These are phyloP conservation scores for Dendrocalamus latiflorus DNA, from an alignment of 202 grass and related monocot genomes.

Conservation along the genomic window DNA sequence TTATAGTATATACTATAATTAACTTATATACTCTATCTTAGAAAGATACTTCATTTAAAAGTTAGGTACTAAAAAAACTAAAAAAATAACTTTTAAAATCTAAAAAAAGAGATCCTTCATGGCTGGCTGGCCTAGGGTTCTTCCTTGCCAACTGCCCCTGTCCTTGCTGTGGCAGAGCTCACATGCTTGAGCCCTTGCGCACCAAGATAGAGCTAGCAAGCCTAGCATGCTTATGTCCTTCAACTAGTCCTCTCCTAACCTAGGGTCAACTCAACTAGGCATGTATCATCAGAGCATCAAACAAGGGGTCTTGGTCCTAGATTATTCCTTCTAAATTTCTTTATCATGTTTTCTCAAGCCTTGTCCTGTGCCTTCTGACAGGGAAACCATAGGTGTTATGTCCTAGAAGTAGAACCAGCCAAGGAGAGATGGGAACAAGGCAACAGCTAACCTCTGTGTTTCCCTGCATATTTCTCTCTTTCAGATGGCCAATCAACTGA, in stretches of 20 bases:
- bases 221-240: no score
- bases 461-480: background rate
- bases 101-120: no score
- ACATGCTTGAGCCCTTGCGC: constrained; percentile 1
- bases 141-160: background rate
- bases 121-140: background rate
- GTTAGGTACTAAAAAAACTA: no score
- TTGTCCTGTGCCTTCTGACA: background rate
- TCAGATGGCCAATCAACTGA: constrained; percentile 6
- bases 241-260: no score
- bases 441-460: background rate
- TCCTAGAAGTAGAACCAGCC: background rate
- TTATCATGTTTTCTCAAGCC: background rate
- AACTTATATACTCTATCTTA: no score
- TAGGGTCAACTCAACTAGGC: no score
- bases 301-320: background rate
- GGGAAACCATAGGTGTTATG: background rate
- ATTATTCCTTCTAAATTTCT: background rate
- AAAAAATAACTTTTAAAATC: no score
- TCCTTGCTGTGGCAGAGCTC: constrained; percentile 22
- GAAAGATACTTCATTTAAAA: no score
- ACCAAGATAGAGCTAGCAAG: background rate
- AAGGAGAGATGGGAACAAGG: background rate
- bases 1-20: no score
- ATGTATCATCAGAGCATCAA: background rate